Evolutionary conservation across 768 basidiomycete species (phyloP).

Genomic region (Serendipita sp.): DNA sequence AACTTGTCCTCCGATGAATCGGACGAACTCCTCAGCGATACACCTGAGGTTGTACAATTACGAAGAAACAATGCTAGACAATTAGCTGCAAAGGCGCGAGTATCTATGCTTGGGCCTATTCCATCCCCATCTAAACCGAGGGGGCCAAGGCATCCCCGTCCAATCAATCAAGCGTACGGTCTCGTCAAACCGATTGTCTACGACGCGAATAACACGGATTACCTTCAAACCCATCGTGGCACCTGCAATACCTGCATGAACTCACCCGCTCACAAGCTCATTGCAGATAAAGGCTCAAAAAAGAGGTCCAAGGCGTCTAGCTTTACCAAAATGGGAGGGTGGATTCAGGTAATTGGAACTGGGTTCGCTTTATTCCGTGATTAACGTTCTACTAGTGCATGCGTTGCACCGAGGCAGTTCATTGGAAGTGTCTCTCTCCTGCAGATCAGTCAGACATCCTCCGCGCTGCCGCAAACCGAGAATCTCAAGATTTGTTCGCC

Average conservation of each 20-base stretch:
- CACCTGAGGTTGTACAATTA: too few relatives aligned
- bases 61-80: too few relatives aligned
- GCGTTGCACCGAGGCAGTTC: slow-evolving; percentile 16
- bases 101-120: too few relatives aligned
- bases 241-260: background rate
- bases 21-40: too few relatives aligned
- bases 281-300: background rate
- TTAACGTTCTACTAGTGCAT: background rate
- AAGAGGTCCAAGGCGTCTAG: background rate
- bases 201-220: background rate
- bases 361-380: background rate
- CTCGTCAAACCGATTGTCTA: background rate
- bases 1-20: too few relatives aligned
- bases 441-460: slow-evolving; percentile 58
- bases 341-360: background rate
- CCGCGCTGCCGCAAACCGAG: slow-evolving; percentile 32
- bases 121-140: background rate
- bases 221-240: background rate
- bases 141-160: background rate
- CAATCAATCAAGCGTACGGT: background rate
- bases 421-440: slow-evolving; percentile 58
- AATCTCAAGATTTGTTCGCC: slow-evolving; percentile 10
- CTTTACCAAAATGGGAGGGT: background rate
- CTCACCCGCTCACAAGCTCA: background rate
- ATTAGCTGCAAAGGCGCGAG: too few relatives aligned